Base-by-base conservation (phyloP, 805 yeast genomes). In the Myxozyma sirexii region DNA sequence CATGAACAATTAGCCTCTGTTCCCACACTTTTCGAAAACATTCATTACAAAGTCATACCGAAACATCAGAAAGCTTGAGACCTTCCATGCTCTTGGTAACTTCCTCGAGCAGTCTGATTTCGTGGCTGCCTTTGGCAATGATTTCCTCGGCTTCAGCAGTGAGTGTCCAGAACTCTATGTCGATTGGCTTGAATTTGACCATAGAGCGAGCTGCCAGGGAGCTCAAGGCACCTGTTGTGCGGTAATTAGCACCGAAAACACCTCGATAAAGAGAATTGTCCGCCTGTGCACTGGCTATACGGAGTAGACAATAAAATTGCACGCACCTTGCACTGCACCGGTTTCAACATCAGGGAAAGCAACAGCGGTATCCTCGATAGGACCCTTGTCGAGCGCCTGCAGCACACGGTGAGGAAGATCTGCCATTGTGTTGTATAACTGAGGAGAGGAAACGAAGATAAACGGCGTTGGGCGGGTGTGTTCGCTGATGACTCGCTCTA, bases 111-210 rank as follows among this genome's bases (percentile, higher is more conserved):
- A 94, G 80, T 67, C 96, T 83, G 70, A 82, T 83, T 77, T 94
- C 99, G 70, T 94, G 97, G 33, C 97, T 90, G 6, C 99, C 99
- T 56, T 88, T 77, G 13, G 75, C 74, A 17, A 89, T 80, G 61
- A 92, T 88, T 44, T 88, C 92, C 67, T 83, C 75, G 50, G 96
- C 98, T 78, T 94, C 99, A 10, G 75, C 76, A 12, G 96, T 87
- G 64, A 91, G 82, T 27, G 79, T 75, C 86, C 92, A 93, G 65
- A 78, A 74, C 66, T 92, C 96, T 55, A 80, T 78, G 73, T 93
- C 98, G 56, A 84, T 79, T 62, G 88, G 82, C 67, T 82, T 79
- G 78, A 84, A 92, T 46, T 76, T 76, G 68, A 94, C 81, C 89
- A 93, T 92, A 57, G 83, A 80, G 74, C 88, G 87, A 62, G 97